Percentiles rank a stretch among this genome's conserved stretches.
phyloP scores from a whole-genome alignment of 768 basidiomycete genomes.

The Crucibulum laeve region DNA sequence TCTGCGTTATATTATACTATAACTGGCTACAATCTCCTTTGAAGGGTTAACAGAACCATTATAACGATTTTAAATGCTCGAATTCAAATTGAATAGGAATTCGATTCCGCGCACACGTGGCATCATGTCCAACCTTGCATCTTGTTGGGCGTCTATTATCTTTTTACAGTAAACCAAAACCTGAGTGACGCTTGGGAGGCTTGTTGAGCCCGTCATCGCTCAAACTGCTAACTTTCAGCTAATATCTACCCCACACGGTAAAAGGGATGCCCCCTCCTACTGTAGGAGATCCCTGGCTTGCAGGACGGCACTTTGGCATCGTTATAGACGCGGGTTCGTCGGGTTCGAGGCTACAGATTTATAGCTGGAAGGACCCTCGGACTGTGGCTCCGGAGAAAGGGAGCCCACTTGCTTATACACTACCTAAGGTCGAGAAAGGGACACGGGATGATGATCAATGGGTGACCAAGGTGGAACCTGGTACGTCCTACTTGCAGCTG shows the following conservation, averaged over 20 bases:
- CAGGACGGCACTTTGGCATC: constrained; percentile 81
- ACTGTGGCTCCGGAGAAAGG: constrained; percentile 44
- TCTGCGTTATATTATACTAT: background rate
- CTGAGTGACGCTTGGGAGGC: background rate
- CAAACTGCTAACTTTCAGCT: background rate
- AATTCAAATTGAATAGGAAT: too few species aligned
- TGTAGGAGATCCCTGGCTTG: constrained; percentile 68
- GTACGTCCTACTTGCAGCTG: constrained; percentile 39
- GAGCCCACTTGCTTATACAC: constrained; percentile 43
- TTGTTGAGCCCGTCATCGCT: background rate
- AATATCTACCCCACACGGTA: background rate
- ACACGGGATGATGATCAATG: constrained; percentile 76
- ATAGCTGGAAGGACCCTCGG: constrained; percentile 90
- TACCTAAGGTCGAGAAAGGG: constrained; percentile 92
- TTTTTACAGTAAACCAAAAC: too few species aligned
- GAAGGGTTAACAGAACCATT: too few species aligned
- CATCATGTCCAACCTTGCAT: too few species aligned
- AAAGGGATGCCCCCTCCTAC: constrained; percentile 69
- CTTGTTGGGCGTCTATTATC: too few species aligned
- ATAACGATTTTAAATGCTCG: too few species aligned
- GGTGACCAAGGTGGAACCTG: constrained; percentile 91
- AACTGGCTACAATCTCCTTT: too few species aligned
- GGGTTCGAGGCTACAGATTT: constrained; percentile 93
- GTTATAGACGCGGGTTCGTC: constrained; percentile 99
- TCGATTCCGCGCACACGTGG: too few species aligned